Conservation (phyloP, 306 rosid genomes). For the Vigna mungo region DNA sequence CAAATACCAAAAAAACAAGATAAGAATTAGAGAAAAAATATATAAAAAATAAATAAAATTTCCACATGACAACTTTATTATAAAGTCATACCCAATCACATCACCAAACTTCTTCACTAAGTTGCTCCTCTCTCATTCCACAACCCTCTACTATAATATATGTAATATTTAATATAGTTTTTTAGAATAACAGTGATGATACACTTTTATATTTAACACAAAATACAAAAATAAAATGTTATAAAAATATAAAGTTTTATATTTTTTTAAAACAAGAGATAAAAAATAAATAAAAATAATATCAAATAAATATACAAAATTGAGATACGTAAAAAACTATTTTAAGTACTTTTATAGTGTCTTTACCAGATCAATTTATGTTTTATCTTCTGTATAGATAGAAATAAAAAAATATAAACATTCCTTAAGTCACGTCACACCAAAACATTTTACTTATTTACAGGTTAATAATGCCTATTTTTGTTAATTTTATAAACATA, state of each 20-base stretch:
- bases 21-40: neutral
- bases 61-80: neutral
- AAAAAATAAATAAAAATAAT: too few relatives aligned
- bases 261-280: too few relatives aligned
- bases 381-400: neutral
- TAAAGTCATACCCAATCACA: neutral
- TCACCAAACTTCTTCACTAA: constrained; percentile 4
- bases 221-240: too few relatives aligned
- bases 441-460: neutral
- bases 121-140: neutral
- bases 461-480: neutral
- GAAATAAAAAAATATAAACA: neutral
- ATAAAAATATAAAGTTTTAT: too few relatives aligned
- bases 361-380: neutral
- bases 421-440: neutral
- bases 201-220: too few relatives aligned
- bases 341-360: neutral
- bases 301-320: too few relatives aligned
- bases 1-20: neutral
- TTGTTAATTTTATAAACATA: neutral
- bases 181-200: too few relatives aligned
- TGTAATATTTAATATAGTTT: neutral
- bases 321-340: too few relatives aligned
- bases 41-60: neutral
- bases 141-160: neutral